Conservation (phyloP, 208 protist genomes). For the Acanthamoeba triangularis region DNA sequence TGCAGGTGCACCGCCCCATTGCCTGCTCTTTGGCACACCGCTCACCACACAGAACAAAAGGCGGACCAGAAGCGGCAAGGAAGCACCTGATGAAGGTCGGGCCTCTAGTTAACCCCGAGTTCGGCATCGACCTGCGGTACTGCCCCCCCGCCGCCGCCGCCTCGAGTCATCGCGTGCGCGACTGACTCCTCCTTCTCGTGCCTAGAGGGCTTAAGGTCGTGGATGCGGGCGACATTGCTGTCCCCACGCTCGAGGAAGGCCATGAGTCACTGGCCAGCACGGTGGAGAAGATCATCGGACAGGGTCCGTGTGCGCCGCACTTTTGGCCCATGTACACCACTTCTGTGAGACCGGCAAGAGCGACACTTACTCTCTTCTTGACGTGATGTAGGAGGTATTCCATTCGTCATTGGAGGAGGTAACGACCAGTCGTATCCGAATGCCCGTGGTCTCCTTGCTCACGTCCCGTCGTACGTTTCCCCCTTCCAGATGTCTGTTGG, state of each 20-base stretch:
- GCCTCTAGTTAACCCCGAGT: conserved; percentile 89
- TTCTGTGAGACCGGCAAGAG: background rate
- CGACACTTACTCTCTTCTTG: background rate
- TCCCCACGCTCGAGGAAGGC: conserved; percentile 59
- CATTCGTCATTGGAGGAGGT: conserved; percentile 92
- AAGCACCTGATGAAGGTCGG: conserved; percentile 84
- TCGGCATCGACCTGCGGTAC: conserved; percentile 84
- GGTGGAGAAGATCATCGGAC: conserved; percentile 23
- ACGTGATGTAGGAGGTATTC: conserved; percentile 78
- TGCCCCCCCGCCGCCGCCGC: too few species aligned
- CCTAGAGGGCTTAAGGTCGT: background rate
- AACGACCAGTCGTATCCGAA: conserved; percentile 92
- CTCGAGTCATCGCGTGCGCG: background rate
- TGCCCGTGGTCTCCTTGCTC: conserved; percentile 85
- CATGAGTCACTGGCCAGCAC: conserved; percentile 7
- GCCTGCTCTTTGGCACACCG: conserved; percentile 52
- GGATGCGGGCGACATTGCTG: conserved; percentile 51
- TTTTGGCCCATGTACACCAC: background rate
- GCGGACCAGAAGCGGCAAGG: background rate
- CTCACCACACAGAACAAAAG: background rate
- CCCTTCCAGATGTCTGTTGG: background rate
- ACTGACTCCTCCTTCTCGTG: background rate
- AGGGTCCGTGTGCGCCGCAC: conserved; percentile 20
- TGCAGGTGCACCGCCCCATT: conserved; percentile 78
- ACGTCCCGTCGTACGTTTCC: background rate